Base-by-base conservation (phyloP, 75 land plant genomes). In the Pinus albicaulis region DNA sequence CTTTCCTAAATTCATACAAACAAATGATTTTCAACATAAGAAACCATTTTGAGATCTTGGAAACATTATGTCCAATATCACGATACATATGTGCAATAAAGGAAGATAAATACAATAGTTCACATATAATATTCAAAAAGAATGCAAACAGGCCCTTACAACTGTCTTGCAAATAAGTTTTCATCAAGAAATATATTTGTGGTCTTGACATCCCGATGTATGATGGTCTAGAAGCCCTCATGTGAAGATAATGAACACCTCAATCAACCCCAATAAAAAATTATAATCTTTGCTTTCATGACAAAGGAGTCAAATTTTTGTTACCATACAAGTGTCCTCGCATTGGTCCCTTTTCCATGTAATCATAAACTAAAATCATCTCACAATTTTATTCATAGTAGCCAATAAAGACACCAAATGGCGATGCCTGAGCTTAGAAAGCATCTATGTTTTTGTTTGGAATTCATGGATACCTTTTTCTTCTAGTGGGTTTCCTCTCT, bases 301-400 rank as follows among this genome's bases (percentile, higher is more conserved):
- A 77, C 56, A 91, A 71, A 12, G 80, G 79, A 20, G 87, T 76
- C 59, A 86, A 81, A 57, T 76, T 63, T 28, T 48, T 71, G 53
- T 76, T 79, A 7, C 86, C 85, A 75, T 89, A 93, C 5, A 93
- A 79, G 58, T 93, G 95, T 48, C 90, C 89, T 44, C 95, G 65
- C 12, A 93, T 75, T n/a, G 95, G 90, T 10, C 95, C 95, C 55
- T 89, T 80, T 3, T 87, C 89, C 95, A 93, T 93, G 89, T 89
- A 91, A 41, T 93, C 95, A 76, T 93, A 93, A 17, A 93, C 91
- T 60, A 93, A 57, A 64, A 86, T 85, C 95, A 93, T 93, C 81
- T 93, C 95, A 23, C 79, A 76, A 34, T 86, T 76, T 70, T 93
- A 93, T 69, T 91, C 91, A 76, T 93, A 93, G 70, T 79, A 92